Evolutionary conservation across 2,329 filamentous ascomycete genomes (phyloP), one percentile per base, ranked within the genome.

Genomic region (Nectriaceae sp.): DNA sequence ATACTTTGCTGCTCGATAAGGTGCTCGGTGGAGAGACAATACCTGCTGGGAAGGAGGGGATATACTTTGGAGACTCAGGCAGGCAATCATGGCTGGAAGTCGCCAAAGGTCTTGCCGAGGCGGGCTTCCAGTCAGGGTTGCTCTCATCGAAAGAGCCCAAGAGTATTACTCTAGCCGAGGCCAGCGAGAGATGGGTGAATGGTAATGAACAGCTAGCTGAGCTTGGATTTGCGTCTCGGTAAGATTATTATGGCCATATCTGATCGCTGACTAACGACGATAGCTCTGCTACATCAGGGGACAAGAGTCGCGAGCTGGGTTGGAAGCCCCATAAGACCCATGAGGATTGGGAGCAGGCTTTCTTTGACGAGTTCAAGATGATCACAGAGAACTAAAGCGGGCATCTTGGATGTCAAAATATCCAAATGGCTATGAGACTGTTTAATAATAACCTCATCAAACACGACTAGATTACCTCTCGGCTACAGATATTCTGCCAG

Each of bases 1-100:
- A 74, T 54, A 45, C 73, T 1, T 36, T 76, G 0, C 50, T 76
- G 15, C 26, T 31, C 26, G 26, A 31, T 15, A 8, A 15, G 26
- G 26, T 31, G 8, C 8, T 8, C 8, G 26, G 26, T 8, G 15
- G 26, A 31, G 15, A 15, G 26, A 31, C 8, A 15, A 15, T 31
- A 8, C 26, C 26, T 15, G 26, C 15, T 8, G 26, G 26, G 8
- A 15, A 31, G 26, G 8, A 15, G 15, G 26, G 26, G 8, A 8
- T 31, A 8, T 8, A 8, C 8, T 31, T 31, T 15, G 15, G 26
- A 8, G 26, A 15, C 26, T 8, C 26, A 15, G 26, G 26, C 8
- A 31, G 26, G 15, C 15, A 8, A 8, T 8, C 26, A 15, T 31
- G 26, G 26, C 8, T 8, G 26, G 26, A 31, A 15, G 26, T 31